Evolutionary conservation across 2,329 filamentous ascomycete genomes (phyloP).

Genomic region (Arthrobotrys sphaeroides): DNA sequence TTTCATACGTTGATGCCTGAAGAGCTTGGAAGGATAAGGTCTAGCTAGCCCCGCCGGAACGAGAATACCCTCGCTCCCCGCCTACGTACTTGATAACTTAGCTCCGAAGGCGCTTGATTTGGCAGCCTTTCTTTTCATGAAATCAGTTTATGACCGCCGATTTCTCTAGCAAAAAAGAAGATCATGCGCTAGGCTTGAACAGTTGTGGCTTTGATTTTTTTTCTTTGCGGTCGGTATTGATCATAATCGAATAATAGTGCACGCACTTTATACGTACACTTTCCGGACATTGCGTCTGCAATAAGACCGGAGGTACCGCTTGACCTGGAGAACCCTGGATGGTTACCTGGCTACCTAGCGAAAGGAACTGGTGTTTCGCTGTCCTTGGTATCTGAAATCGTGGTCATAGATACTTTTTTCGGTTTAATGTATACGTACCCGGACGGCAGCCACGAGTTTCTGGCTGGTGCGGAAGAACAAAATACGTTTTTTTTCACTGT

Average conservation of each 20-base stretch:
- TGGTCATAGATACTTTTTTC: neutral
- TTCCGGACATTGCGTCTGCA: neutral
- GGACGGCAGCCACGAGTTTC: constrained; percentile 9
- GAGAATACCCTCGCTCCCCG: constrained; percentile 42
- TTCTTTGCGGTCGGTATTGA: no score
- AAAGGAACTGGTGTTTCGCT: neutral
- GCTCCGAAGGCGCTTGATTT: neutral
- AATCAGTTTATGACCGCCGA: no score
- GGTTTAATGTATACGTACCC: constrained; percentile 13
- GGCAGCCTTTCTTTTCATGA: neutral
- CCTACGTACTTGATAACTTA: constrained; percentile 1
- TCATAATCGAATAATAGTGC: constrained; percentile 13
- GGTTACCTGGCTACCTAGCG: constrained; percentile 14
- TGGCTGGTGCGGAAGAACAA: neutral
- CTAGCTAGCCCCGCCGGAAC: constrained; percentile 37
- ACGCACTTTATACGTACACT: neutral
- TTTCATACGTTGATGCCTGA: constrained; percentile 23
- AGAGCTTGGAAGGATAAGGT: constrained; percentile 19
- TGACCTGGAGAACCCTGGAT: neutral
- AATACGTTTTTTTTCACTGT: no score
- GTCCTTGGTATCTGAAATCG: constrained; percentile 2
- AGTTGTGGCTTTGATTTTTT: neutral
- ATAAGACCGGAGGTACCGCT: constrained; percentile 18
- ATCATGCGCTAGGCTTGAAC: neutral
- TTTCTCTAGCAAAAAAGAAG: no score